Evolutionary conservation across 208 protist genomes (phyloP).

Genomic region (Acanthamoeba lenticulata): DNA sequence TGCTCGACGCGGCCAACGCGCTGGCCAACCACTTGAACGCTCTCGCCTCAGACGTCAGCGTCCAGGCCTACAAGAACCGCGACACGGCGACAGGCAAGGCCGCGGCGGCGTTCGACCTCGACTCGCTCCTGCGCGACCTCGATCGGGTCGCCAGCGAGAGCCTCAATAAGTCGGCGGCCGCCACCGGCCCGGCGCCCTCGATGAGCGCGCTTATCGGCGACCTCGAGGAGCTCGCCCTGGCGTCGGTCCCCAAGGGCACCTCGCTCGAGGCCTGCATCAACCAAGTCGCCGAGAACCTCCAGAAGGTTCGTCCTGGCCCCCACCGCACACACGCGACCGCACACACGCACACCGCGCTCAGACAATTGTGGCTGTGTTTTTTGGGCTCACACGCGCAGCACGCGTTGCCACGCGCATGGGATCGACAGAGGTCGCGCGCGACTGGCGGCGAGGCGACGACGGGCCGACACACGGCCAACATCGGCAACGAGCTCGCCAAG

Average conservation of each 20-base stretch:
- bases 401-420: too few species aligned
- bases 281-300: conserved; percentile 17
- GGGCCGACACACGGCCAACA: conserved; percentile 43
- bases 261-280: conserved; percentile 14
- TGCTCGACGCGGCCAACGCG: conserved; percentile 13
- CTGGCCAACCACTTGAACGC: background rate
- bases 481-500: conserved; percentile 48
- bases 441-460: background rate
- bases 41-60: background rate
- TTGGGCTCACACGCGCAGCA: too few species aligned
- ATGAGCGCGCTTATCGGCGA: conserved; percentile 30
- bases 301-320: background rate
- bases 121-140: background rate
- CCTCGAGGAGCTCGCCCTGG: background rate
- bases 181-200: background rate
- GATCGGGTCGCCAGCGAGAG: background rate
- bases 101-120: conserved; percentile 42
- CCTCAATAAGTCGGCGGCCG: background rate
- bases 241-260: background rate
- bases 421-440: background rate
- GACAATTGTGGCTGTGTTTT: background rate
- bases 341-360: too few species aligned
- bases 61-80: conserved; percentile 47
- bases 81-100: background rate
- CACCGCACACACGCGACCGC: background rate